Base-by-base conservation (phyloP, 2,329 filamentous ascomycete genomes). In the Endoconidiophora laricicola region DNA sequence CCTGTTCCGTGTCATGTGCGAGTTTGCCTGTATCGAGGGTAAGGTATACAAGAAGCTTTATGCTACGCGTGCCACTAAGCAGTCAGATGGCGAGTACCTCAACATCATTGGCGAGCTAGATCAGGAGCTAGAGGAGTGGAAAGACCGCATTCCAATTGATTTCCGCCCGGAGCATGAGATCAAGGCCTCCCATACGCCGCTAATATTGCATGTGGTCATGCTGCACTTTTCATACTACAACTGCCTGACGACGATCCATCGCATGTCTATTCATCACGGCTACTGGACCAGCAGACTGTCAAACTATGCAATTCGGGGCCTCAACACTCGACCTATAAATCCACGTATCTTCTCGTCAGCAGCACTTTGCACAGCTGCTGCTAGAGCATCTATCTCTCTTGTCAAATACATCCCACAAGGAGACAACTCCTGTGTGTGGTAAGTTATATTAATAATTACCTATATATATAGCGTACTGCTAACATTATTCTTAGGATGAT, bases 141-240 rank as follows among this genome's bases (percentile, higher is more conserved):
- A 96, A 68, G 88, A 96, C 60, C 79, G 74, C 47, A 96, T 98
- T 49, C 90, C 91, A 2, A 74, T 94, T 52, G 91, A 96, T 60
- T 96, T 95, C 67, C 78, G 91, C n/a, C 91, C 91, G 0, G 91
- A 96, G 63, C 81, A 95, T 61, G 88, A 95, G 64, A 96, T 98
- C 64, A 88, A 87, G 63, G 86, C 86, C 0, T 83, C 83, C 0
- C 86, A 95, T 62, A 93, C 87, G 0, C 88, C 90, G 1, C 72
- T 96, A n/a, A 88, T 96, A 18, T 70, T 98, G 18, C 90, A 96
- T 56, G 79, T 98, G 48, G 88, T 94, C 54, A 86, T 94, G 62
- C 69, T 98, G 52, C 91, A 98, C 63, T 93, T 98, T 59, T 82
- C 86, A 1, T 98, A 98, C 65, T 96, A 96, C 69, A 98, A 98